phyloP scores from a whole-genome alignment of 345 rosid species.

The Populus pruinosa region DNA sequence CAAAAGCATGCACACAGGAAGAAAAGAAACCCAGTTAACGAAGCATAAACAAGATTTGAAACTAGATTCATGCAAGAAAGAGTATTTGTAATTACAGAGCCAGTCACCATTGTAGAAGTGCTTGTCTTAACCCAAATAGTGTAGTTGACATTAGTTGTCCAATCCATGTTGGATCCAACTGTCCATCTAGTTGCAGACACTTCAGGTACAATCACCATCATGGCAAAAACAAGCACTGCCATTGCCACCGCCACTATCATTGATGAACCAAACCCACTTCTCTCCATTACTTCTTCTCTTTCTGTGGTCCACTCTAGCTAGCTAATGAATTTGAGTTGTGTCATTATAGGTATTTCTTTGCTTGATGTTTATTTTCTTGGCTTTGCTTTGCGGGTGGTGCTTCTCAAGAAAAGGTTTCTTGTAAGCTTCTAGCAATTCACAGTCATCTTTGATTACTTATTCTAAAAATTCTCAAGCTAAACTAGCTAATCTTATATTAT shows the following conservation, averaged over 20 bases:
- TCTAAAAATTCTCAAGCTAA: background rate
- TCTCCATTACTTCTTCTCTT: slow-evolving; percentile 29
- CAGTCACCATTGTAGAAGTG: slow-evolving; percentile 91
- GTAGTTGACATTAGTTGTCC: slow-evolving; percentile 72
- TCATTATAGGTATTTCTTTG: background rate
- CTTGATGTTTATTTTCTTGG: too few relatives aligned
- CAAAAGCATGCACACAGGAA: background rate
- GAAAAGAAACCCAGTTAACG: background rate
- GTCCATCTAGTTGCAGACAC: slow-evolving; percentile 56
- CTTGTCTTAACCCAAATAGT: slow-evolving; percentile 71
- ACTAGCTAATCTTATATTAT: background rate
- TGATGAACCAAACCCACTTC: slow-evolving; percentile 9
- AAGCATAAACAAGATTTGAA: slow-evolving; percentile 32
- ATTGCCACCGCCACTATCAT: slow-evolving; percentile 18
- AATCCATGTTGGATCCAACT: slow-evolving; percentile 61
- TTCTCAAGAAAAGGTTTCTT: slow-evolving; percentile 4
- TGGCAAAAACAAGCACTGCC: slow-evolving; percentile 32
- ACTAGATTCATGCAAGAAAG: background rate
- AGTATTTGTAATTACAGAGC: slow-evolving; percentile 61
- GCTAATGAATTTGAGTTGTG: background rate
- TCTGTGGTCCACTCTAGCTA: slow-evolving; percentile 1
- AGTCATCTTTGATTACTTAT: background rate
- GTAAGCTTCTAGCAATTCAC: slow-evolving; percentile 1
- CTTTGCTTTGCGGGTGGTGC: background rate
- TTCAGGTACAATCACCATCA: slow-evolving; percentile 34